A percentile compares a stretch with the other conserved stretches of the same genome.
phyloP scores from a whole-genome alignment of 192 early-diverging fungal genomes.

The Backusella sp. region DNA sequence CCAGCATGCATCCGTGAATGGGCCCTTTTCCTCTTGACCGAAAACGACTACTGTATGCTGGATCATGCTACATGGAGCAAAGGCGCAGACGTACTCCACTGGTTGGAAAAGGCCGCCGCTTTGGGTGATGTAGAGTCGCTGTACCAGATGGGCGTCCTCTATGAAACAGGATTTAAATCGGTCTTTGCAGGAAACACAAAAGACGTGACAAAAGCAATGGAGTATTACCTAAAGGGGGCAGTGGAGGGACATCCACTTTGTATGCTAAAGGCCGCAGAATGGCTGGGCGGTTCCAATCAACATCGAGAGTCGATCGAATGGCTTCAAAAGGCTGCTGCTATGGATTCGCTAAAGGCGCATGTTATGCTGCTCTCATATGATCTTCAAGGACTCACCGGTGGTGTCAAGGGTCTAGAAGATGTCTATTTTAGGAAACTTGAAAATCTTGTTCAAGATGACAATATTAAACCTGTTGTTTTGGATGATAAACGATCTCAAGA shows the following conservation, averaged over 20 bases:
- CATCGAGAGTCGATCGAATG: constrained; percentile 22
- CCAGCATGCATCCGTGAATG: constrained; percentile 25
- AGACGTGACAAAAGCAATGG: constrained; percentile 1
- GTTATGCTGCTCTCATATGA: constrained; percentile 23
- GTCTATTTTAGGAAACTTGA: constrained; percentile 1
- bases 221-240: constrained; percentile 12
- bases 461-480: background rate
- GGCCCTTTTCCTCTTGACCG: constrained; percentile 10
- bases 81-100: constrained; percentile 7
- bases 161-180: constrained; percentile 19
- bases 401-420: background rate
- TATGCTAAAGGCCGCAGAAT: constrained; percentile 10
- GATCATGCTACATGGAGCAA: constrained; percentile 2
- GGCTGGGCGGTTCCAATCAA: background rate
- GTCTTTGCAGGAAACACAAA: background rate
- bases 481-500: constrained; percentile 1
- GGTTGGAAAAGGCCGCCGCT: constrained; percentile 15
- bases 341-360: constrained; percentile 3
- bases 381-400: constrained; percentile 15
- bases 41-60: background rate
- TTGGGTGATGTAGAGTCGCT: constrained; percentile 11
- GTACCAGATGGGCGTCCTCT: background rate
- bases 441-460: background rate
- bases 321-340: constrained; percentile 12
- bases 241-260: constrained; percentile 3